Base-by-base conservation (phyloP, 73 alveolate genomes). In the Durusdinium trenchii region DNA sequence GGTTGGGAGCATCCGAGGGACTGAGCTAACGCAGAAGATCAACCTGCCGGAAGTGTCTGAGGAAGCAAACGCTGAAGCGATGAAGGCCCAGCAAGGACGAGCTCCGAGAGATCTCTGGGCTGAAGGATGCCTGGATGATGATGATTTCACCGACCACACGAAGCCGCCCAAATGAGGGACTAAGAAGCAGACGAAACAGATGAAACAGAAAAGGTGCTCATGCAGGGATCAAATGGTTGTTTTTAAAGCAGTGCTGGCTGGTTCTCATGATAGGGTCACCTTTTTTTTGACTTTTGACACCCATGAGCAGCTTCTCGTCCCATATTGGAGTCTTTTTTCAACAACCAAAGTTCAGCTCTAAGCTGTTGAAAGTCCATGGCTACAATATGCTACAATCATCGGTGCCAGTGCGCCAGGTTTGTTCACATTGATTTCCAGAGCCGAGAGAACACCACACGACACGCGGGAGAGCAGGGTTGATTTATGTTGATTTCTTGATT, bases 81-180 rank as follows among this genome's bases (percentile, higher is more conserved):
- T 64, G 48, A 75, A 62, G 73, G 38, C 67, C 50, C 20, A 81
- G 71, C 36, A 81, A 81, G 91, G 91, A 81, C 90, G 60, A 20
- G 57, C 79, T 38, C 90, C 85, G n/a, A 61, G 98, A 28, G 98
- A 91, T 57, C 98, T 91, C 6, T 91, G 98, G 98, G 98, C 98
- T 3, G 98, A 91, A 28, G 98, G 98, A 52, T 91, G 98, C 90
- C 32, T 91, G 98, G 98, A 91, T 50, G 98, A 91, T 48, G 98
- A 91, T 57, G 98, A 91, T 76, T 78, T 62, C 73, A n/a, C 18
- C 26, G 98, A 91, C 38, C 98, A 76, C 50, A 67, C 90, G 75
- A 91, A 91, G 90, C 98, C 98, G 40, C 98, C 98, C 61, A 67
- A 78, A 50, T 67, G 90, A 90, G 20, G 36, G 35, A 23, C 26